phyloP scores from a whole-genome alignment of 139 green algal genomes.

The Zygnema circumcarinatum region DNA sequence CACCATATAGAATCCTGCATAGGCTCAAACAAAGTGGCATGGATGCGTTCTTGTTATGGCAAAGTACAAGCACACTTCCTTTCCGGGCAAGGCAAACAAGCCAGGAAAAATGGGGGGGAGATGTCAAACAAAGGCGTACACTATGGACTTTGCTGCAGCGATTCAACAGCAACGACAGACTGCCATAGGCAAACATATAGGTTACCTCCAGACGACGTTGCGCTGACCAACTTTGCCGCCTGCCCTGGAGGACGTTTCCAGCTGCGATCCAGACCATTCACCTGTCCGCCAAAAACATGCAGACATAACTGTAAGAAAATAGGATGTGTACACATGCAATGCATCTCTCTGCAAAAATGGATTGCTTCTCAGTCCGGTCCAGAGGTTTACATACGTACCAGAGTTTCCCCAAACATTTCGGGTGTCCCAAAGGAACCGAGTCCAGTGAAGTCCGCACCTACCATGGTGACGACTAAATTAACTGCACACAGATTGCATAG shows the following conservation, averaged over 20 bases:
- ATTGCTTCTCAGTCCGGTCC: background rate
- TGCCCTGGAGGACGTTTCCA: conserved; percentile 17
- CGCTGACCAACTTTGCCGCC: conserved; percentile 5
- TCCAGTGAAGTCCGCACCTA: conserved; percentile 42
- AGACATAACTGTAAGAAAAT: background rate
- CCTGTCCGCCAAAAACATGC: background rate
- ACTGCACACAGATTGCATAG: conserved; percentile 38
- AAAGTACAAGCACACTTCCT: background rate
- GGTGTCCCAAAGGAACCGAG: conserved; percentile 38
- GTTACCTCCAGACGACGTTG: background rate
- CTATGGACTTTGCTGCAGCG: too few relatives aligned
- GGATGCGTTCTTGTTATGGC: background rate
- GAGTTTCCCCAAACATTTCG: conserved; percentile 35
- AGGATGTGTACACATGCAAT: background rate
- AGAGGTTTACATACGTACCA: conserved; percentile 16
- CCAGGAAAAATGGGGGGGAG: background rate
- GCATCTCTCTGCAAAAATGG: background rate
- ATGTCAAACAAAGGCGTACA: background rate
- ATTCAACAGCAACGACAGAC: background rate
- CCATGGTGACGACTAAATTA: conserved; percentile 39
- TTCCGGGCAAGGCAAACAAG: background rate
- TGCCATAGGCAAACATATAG: background rate
- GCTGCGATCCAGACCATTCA: conserved; percentile 35
- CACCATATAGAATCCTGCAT: conserved; percentile 35
- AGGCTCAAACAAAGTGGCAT: background rate